Evolutionary conservation across 148 eudicot species (phyloP).

Genomic region (Dysphania ambrosioides): DNA sequence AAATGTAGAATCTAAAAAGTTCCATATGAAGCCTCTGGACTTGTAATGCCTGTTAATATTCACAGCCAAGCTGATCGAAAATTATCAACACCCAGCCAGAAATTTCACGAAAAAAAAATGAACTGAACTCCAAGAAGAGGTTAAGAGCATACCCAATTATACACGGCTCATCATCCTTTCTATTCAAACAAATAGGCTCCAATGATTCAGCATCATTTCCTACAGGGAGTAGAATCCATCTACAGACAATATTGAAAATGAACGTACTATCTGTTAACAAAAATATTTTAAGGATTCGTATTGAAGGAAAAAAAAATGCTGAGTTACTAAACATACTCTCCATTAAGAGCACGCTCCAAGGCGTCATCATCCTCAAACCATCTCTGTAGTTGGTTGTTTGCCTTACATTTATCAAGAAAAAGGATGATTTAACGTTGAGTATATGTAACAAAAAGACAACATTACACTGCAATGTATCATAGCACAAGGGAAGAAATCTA

Average conservation of each 20-base stretch:
- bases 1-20: background rate
- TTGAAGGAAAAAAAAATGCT: background rate
- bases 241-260: conserved; percentile 18
- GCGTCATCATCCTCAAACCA: conserved; percentile 96
- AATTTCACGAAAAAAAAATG: background rate
- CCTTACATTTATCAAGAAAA: conserved; percentile 37
- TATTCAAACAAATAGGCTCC: conserved; percentile 50
- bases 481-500: conserved; percentile 1
- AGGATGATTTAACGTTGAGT: conserved; percentile 9
- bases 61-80: background rate
- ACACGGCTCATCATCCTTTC: conserved; percentile 59
- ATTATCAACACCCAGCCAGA: background rate
- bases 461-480: background rate
- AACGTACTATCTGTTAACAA: background rate
- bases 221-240: conserved; percentile 84
- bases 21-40: background rate
- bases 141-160: conserved; percentile 54
- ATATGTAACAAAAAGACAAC: background rate
- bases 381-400: conserved; percentile 58
- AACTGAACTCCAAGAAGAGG: background rate
- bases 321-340: conserved; percentile 54
- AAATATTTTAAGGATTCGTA: background rate
- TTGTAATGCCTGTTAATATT: background rate
- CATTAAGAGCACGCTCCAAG: conserved; percentile 77
- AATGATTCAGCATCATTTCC: conserved; percentile 40